Evolutionary conservation across 192 early-diverging fungal genomes (phyloP).

Genomic region (Linnemannia exigua): DNA sequence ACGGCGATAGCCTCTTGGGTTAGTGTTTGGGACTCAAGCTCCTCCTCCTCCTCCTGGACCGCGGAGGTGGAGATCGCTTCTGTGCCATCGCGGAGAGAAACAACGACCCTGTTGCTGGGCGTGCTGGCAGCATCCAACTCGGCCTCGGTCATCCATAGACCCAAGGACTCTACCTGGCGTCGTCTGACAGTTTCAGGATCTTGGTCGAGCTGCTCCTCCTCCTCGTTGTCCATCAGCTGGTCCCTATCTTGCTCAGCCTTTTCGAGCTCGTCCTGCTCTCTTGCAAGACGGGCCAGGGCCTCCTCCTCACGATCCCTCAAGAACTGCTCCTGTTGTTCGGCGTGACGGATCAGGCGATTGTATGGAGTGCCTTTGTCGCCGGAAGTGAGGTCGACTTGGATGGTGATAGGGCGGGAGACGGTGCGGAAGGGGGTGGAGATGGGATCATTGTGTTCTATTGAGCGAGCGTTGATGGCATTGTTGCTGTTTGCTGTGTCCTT

Average conservation of each 20-base stretch:
- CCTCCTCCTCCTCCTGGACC: background rate
- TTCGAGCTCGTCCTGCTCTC: slow-evolving; percentile 47
- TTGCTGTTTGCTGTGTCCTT: background rate
- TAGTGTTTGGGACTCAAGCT: no score
- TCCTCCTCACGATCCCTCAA: background rate
- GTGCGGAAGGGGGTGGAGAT: slow-evolving; percentile 22
- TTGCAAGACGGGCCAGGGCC: slow-evolving; percentile 19
- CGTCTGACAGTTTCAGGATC: slow-evolving; percentile 39
- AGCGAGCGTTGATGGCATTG: background rate
- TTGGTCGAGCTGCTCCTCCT: slow-evolving; percentile 31
- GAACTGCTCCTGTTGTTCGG: slow-evolving; percentile 17
- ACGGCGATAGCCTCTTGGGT: background rate
- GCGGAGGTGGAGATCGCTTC: background rate
- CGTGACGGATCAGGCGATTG: slow-evolving; percentile 12
- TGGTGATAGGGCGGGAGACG: slow-evolving; percentile 42
- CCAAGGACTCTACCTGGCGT: slow-evolving; percentile 42
- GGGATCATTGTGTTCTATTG: slow-evolving; percentile 1
- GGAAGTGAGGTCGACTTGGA: slow-evolving; percentile 27
- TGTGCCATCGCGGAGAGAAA: background rate
- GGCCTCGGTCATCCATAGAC: slow-evolving; percentile 50
- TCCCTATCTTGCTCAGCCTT: slow-evolving; percentile 40
- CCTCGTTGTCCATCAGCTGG: slow-evolving; percentile 40
- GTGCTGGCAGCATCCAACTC: slow-evolving; percentile 22
- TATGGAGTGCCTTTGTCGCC: background rate
- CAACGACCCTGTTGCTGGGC: background rate